These are phyloP conservation scores for Tulasnella sp. DNA, from an alignment of 768 basidiomycete species.

Conservation along the genomic window DNA sequence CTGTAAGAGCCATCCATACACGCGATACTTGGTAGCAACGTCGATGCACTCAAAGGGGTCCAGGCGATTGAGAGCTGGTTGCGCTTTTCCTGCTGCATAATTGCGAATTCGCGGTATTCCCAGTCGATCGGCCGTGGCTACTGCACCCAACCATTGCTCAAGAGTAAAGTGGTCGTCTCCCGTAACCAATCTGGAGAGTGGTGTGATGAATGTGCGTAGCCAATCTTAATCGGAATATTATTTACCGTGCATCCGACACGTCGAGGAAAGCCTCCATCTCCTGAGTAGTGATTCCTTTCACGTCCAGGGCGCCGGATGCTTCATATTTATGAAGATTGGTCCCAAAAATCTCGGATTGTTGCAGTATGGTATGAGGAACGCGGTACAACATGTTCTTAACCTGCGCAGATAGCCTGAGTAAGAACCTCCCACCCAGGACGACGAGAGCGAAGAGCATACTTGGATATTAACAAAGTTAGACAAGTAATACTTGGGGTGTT, in stretches of 20 bases:
- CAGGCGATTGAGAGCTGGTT: not conserved
- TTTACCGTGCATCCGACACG: not conserved
- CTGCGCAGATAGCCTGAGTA: not conserved
- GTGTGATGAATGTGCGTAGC: not conserved
- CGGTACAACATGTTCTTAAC: not conserved
- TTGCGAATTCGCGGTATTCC: not conserved
- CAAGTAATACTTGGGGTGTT: not conserved
- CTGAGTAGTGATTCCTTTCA: not conserved
- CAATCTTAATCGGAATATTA: not conserved
- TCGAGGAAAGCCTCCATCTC: conserved; percentile 11
- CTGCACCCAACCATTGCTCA: not conserved
- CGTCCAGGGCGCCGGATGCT: not conserved
- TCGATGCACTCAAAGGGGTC: not conserved
- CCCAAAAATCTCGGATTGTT: not conserved
- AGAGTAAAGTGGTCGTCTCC: not conserved
- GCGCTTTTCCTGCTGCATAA: not conserved
- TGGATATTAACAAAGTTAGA: not conserved
- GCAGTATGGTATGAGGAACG: not conserved
- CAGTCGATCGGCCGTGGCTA: not conserved
- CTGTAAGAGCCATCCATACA: not conserved
- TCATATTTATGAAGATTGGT: not conserved
- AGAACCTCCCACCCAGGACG: not conserved
- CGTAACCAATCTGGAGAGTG: not conserved
- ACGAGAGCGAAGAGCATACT: not conserved
- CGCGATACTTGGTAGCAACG: not conserved